Evolutionary conservation across 495 filamentous ascomycete genomes (phyloP).

Genomic region (Penicillium longicatenatum): DNA sequence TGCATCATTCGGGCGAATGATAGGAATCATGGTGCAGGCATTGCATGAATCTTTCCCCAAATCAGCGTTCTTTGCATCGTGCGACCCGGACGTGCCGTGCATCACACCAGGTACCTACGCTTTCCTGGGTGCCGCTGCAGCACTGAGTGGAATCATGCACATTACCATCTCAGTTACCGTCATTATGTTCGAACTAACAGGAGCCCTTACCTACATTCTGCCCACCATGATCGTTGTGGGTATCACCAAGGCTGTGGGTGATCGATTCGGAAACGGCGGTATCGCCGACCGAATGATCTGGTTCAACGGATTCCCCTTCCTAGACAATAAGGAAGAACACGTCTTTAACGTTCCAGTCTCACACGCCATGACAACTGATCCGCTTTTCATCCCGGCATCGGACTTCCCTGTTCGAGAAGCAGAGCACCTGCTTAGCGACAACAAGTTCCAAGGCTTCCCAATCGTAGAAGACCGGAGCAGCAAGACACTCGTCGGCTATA

Average conservation of each 20-base stretch:
- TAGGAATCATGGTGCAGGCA: slow-evolving; percentile 93
- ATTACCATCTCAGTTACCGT: slow-evolving; percentile 95
- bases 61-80: slow-evolving; percentile 82
- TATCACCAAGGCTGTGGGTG: slow-evolving; percentile 91
- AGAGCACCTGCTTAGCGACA: slow-evolving; percentile 73
- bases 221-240: slow-evolving; percentile 99
- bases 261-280: slow-evolving; percentile 90
- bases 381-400: slow-evolving; percentile 69
- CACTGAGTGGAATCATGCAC: slow-evolving; percentile 97
- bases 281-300: slow-evolving; percentile 99
- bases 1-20: slow-evolving; percentile 86
- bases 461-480: slow-evolving; percentile 75
- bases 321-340: slow-evolving; percentile 98
- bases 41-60: slow-evolving; percentile 81
- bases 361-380: slow-evolving; percentile 82
- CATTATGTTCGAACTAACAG: slow-evolving; percentile 98
- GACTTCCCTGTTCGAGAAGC: slow-evolving; percentile 75
- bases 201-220: slow-evolving; percentile 91
- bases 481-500: slow-evolving; percentile 83
- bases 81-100: slow-evolving; percentile 89
- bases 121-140: slow-evolving; percentile 90
- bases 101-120: slow-evolving; percentile 97
- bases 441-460: slow-evolving; percentile 93
- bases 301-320: slow-evolving; percentile 97
- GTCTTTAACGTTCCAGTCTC: slow-evolving; percentile 96